Base-by-base conservation (phyloP, 768 basidiomycete species). In the Kwoniella sp. region DNA sequence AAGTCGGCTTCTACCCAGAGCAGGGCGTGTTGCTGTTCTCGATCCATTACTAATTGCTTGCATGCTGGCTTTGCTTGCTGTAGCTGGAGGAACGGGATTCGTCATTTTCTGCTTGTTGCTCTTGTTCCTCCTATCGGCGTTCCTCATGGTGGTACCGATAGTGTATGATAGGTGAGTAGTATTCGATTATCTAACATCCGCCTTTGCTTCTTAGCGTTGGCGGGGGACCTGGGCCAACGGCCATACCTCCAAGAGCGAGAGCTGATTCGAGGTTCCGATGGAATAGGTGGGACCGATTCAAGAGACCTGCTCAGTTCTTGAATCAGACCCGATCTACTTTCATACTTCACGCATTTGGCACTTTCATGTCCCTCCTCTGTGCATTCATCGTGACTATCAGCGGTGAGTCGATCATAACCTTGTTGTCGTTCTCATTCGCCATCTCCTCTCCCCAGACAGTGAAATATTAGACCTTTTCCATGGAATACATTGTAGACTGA, bases 71-170 rank as follows among this genome's bases (percentile, higher is more conserved):
- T 25, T 55, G 24, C n/a, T n/a, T 55, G 21, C 36, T 53, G 26
- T 72, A 96, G 93, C 93, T 57, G 92, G 92, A 27, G 86, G 95
- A 7, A 84, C 88, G 1, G 90, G 88, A 48, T 91, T 96, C 79
- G 88, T 91, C 19, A 79, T 97, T 54, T 94, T 95, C 81, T 82
- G 90, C 33, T 83, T 91, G 5, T 77, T 94, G 24, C 69, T 85
- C 26, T 85, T 88, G 59, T 88, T 97, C 70, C 80, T 90, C 56
- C 83, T 92, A 22, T 86, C 91, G 0, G 71, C 85, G 1, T 88
- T 91, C 78, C 83, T 94, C 81, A 79, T 95, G 48, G 76, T 87
- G 30, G 84, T 92, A 2, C 93, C 78, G 8, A 29, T 74, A 3
- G 61, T 77, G 1, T 79, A 76, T 57, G 76, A 79, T 55, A 63